A percentile compares a stretch with the other conserved stretches of the same genome.
phyloP scores from a whole-genome alignment of 495 filamentous ascomycete genomes.

The Aspergillus sclerotioniger region DNA sequence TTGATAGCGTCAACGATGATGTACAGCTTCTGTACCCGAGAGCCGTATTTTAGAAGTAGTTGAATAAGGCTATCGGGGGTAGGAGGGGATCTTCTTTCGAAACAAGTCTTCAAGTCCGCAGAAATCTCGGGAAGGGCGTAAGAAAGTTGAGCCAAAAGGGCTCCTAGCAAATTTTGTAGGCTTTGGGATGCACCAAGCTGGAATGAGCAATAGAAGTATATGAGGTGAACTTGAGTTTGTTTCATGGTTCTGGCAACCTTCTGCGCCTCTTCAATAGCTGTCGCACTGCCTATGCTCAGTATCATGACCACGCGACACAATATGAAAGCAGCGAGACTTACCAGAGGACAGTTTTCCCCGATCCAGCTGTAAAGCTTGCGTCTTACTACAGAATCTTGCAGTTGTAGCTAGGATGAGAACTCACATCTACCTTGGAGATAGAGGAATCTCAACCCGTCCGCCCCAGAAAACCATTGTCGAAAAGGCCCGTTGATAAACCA shows the following conservation, averaged over 20 bases:
- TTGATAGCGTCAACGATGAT: too few relatives aligned
- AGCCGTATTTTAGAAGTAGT: too few relatives aligned
- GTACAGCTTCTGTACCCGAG: too few relatives aligned
- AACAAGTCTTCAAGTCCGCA: not conserved
- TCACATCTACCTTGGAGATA: not conserved
- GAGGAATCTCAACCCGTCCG: not conserved
- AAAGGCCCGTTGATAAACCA: constrained; percentile 2
- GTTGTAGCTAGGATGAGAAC: too few relatives aligned
- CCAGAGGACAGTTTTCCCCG: too few relatives aligned
- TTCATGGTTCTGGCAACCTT: not conserved
- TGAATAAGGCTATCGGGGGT: too few relatives aligned
- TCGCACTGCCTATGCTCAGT: not conserved
- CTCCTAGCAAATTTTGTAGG: not conserved
- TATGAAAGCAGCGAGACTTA: not conserved
- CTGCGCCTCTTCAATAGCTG: not conserved
- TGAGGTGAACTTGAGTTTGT: too few relatives aligned
- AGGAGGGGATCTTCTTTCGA: not conserved
- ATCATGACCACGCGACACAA: too few relatives aligned
- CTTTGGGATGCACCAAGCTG: not conserved
- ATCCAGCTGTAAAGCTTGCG: too few relatives aligned
- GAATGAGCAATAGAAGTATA: not conserved
- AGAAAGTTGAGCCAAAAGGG: not conserved
- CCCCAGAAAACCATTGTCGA: not conserved
- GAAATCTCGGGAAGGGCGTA: not conserved
- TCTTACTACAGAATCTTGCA: too few relatives aligned